A percentile compares a stretch with the other conserved stretches of the same genome.
Evolutionary conservation across 1,139 yeast genomes (phyloP).

Genomic region (Suhomyces kunorum): DNA sequence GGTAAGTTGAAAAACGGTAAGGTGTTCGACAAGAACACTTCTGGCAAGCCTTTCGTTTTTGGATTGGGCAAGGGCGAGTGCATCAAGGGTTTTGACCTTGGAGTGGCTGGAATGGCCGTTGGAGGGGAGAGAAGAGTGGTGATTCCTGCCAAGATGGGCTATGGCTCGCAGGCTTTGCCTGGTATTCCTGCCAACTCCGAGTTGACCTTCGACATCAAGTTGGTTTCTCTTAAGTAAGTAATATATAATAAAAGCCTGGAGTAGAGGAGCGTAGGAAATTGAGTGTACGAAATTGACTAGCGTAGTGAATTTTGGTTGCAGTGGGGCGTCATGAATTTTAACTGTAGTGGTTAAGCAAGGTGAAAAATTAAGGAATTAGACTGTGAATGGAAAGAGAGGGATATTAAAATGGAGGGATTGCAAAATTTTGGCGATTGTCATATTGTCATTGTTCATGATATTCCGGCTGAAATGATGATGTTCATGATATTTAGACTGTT

Average conservation of each 20-base stretch:
- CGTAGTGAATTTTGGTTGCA: no score
- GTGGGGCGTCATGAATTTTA: no score
- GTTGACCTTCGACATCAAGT: conserved; percentile 92
- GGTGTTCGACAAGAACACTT: conserved; percentile 94
- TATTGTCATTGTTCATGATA: no score
- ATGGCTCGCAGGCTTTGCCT: conserved; percentile 91
- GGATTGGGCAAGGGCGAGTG: conserved; percentile 96
- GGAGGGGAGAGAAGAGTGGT: conserved; percentile 99
- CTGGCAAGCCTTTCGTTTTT: conserved; percentile 93
- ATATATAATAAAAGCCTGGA: conserved; percentile 3
- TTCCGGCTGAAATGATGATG: no score
- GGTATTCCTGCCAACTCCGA: conserved; percentile 98
- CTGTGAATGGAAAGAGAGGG: no score
- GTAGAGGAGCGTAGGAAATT: no score
- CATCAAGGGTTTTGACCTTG: conserved; percentile 97
- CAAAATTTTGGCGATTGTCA: no score
- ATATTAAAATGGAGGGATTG: no score
- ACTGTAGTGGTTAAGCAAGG: neutral
- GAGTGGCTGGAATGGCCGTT: conserved; percentile 97
- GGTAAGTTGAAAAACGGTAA: conserved; percentile 97
- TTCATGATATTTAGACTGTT: no score
- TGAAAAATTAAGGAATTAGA: no score
- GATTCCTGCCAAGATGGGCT: conserved; percentile 95
- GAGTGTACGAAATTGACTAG: neutral
- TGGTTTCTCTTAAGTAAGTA: conserved; percentile 83